Evolutionary conservation across 371 early-diverging fungal genomes (phyloP), one percentile per base, ranked within the genome.

Genomic region (Parasitella parasitica): DNA sequence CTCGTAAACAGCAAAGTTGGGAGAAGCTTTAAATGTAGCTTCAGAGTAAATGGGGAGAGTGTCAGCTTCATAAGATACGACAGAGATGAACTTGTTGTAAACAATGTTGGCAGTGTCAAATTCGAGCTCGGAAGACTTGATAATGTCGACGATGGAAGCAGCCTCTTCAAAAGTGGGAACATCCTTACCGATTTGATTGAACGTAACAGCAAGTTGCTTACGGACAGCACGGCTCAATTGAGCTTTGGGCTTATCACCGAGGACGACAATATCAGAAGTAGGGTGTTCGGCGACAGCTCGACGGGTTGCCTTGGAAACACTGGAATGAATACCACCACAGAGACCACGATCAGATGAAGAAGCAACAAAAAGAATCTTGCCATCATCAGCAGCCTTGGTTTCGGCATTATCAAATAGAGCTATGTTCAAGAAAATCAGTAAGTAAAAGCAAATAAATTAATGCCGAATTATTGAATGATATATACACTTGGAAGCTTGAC

Each of bases 271-370:
- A 11, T 79, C 57, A 22, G 80, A 53, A 13, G 86, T 86, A 53
- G 86, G 83, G 30, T 80, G 69, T 24, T 73, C 73, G 28, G 78
- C 82, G 38, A 95, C 24, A 66, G 75, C 77, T 53, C 81, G 84
- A 67, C 91, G 89, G 71, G 93, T 88, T 65, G 81, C 84, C 83
- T 96, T 97, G 75, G 96, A 86, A 34, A 99, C 91, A 70, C 92
- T 90, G 69, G 92, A 91, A 91, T 99, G 98, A 75, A 98, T 94
- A 89, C 96, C 97, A 80, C 98, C 97, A 85, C 99, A 98, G 35
- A 99, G 91, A 84, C 99, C 99, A 85, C 95, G 91, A 86, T 99
- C 99, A 50, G 97, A 96, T 26, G 97, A 95, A 53, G 90, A 80
- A 35, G 95, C 91, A 59, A 99, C 78, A 76, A 88, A 83, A 63